phyloP scores from a whole-genome alignment of 129 eudicot genomes.

The Pseudognaphalium luteoalbum region DNA sequence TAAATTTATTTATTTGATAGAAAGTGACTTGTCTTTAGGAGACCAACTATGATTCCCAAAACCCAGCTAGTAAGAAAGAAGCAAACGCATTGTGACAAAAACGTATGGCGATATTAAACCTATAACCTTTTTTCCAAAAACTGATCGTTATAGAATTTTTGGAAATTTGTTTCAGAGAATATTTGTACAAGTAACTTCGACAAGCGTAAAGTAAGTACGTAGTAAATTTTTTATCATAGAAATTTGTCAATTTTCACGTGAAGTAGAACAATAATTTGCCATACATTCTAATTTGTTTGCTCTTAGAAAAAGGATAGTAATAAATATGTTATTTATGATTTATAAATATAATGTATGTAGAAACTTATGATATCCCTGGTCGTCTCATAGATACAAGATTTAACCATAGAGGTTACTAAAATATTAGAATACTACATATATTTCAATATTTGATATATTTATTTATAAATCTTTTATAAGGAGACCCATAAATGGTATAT shows the following conservation, averaged over 20 bases:
- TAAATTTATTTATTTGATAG: not conserved
- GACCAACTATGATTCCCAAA: conserved; percentile 22
- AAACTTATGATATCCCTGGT: too few species aligned
- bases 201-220: conserved; percentile 5
- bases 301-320: too few species aligned
- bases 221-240: not conserved
- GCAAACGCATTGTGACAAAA: conserved; percentile 34
- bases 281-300: not conserved
- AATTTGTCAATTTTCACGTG: conserved; percentile 13
- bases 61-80: conserved; percentile 14
- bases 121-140: conserved; percentile 9
- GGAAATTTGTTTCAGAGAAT: conserved; percentile 24
- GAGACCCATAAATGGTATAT: too few species aligned
- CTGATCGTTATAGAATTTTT: not conserved
- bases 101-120: conserved; percentile 23
- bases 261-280: conserved; percentile 17
- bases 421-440: too few species aligned
- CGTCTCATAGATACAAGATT: too few species aligned
- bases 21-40: conserved; percentile 10
- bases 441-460: too few species aligned
- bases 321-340: too few species aligned
- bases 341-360: too few species aligned
- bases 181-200: conserved; percentile 26
- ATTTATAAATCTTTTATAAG: too few species aligned
- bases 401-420: too few species aligned